Base-by-base conservation (phyloP, 2,329 filamentous ascomycete genomes). In the Ceratocystis cubensis region DNA sequence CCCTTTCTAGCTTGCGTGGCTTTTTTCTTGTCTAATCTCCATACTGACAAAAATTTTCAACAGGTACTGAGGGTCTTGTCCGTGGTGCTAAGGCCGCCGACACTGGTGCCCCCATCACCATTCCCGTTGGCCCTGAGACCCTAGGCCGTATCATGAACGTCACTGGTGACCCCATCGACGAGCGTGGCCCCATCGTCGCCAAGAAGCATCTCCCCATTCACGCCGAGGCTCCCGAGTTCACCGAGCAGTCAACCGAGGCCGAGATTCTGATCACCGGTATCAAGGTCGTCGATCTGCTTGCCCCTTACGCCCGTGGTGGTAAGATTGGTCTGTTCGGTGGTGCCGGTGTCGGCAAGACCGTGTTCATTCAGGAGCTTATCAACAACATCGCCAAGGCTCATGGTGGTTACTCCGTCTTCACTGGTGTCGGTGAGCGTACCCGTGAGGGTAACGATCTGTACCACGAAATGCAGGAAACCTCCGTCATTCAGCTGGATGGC, bases 381-480 rank as follows among this genome's bases (percentile, higher is more conserved):
- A 99, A 99, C 91, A 99, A 99, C 88, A 97, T 99, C 78, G 94
- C 94, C 82, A 97, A 97, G 87, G 94, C 94, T 74, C 94, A 99
- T 84, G 94, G 94, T 96, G 94, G 94, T 96, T 99, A 96, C 89
- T 99, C 94, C 73, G 94, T 99, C 78, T 99, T 99, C 88, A 96
- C 91, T 78, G 94, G 94, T 93, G 94, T 99, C 81, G 94, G 94
- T 79, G 94, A 99, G 88, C 93, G 94, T 85, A 99, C 94, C 78
- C 94, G 94, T 91, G 94, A 99, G 88, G 94, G 94, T 86, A 99
- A 99, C 87, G 94, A 99, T 88, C 81, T 99, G 85, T 99, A 99
- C 88, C 93, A 99, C 83, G 94, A 99, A 87, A 99, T 99, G 94
- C 94, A 97, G 85, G 93, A 99, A 84, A 99, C 94, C 73, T 91